Evolutionary conservation across 176 grass and related monocot species (phyloP), one percentile per base, ranked within the genome.

Genomic region (Oryza officinalis): DNA sequence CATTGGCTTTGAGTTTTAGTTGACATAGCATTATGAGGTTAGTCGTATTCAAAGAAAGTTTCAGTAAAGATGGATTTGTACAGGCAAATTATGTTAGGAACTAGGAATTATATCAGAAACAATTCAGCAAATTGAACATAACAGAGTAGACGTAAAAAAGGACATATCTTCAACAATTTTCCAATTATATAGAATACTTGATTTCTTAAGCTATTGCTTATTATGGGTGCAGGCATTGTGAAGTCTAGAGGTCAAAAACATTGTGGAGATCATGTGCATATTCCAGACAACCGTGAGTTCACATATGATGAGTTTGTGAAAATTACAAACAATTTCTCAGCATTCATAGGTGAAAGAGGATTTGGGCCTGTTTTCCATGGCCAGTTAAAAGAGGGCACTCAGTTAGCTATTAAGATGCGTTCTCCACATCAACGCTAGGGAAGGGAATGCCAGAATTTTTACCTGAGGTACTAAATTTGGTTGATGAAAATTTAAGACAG

Each of bases 351-450:
- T 30, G 73, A 75, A 71, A 82, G 87, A 59, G 87, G 87, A 20
- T 89, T 77, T 65, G 87, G 87, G 17, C 14, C 59, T 68, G 87
- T 89, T n/a, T 85, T 49, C 76, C 82, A 70, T 50, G 87, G 87
- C 10, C 18, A 76, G 31, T 67, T 89, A 25, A 6, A 77, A 35
- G 81, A 89, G 65, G 63, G 84, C 63, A 85, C 69, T 64, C 76
- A 85, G 40, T 77, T 89, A 76, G 87, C 87, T 13, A 71, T 89
- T 0, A 89, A 89, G 72, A 27, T 84, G n/a, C 60, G 8, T 22
- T 67, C 63, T 63, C 69, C 41, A 76, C 43, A 63, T 81, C 82
- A 61, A 9, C 4, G 13, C 1, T 10, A 52, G 27, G 18, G 27
- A 69, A 85, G 12, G 87, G 63, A 35, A 72, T 65, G 9, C 75